phyloP scores from a whole-genome alignment of 23 red algal species.

The Gracilariopsis chorda region DNA sequence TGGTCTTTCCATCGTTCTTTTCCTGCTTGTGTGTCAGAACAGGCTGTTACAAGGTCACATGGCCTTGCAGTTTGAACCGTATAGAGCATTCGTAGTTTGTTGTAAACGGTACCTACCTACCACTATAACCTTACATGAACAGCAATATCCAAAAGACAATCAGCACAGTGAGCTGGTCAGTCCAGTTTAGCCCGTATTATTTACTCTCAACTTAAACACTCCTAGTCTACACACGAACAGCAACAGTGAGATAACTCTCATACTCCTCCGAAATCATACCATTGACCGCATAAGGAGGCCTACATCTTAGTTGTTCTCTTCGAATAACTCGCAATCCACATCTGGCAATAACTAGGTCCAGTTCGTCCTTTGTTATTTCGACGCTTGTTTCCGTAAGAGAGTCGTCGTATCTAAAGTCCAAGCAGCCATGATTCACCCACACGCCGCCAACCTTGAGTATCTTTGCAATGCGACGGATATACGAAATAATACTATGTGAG shows the following conservation, averaged over 20 bases:
- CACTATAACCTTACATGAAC: too few species aligned
- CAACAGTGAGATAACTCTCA: slow-evolving; percentile 32
- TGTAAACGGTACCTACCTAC: too few species aligned
- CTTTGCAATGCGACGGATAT: slow-evolving; percentile 42
- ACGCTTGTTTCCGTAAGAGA: slow-evolving; percentile 51
- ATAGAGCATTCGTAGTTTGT: too few species aligned
- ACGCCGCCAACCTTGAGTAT: slow-evolving; percentile 63
- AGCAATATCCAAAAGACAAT: too few species aligned
- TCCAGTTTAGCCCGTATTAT: too few species aligned
- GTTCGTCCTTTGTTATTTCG: slow-evolving; percentile 62
- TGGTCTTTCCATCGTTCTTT: too few species aligned
- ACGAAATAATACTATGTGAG: slow-evolving; percentile 66
- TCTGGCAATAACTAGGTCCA: slow-evolving; percentile 46
- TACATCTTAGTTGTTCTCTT: slow-evolving; percentile 40
- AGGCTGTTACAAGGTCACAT: too few species aligned
- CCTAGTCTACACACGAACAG: slow-evolving; percentile 24
- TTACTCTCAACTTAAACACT: too few species aligned
- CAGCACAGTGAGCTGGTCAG: too few species aligned
- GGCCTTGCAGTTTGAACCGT: too few species aligned
- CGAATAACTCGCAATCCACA: slow-evolving; percentile 53
- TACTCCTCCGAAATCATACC: slow-evolving; percentile 56
- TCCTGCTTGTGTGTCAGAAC: too few species aligned
- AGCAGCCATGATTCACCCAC: slow-evolving; percentile 49
- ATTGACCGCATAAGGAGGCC: slow-evolving; percentile 40
- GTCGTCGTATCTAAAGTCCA: slow-evolving; percentile 64